Evolutionary conservation across 179 eudicot species (phyloP), one percentile per base, ranked within the genome.

Genomic region (Spinacia oleracea): DNA sequence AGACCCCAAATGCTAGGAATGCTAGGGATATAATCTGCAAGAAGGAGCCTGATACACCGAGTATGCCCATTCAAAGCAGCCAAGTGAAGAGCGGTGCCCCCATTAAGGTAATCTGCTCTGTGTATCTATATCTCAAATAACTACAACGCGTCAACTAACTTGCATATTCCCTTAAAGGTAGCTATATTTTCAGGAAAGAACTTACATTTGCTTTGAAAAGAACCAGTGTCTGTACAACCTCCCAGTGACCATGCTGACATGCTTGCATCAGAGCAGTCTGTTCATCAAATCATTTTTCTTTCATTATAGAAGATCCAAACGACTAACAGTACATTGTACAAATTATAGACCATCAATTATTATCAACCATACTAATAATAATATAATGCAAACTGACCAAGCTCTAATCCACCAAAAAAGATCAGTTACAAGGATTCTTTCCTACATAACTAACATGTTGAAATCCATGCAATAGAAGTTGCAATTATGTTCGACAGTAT

Each of bases 251-350:
- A 80, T 91, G 86, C 75, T 95, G 98, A 83, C 97, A 95, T 78
- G 97, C 98, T 93, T 95, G 98, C 98, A 95, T 93, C 88, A 95
- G 83, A 76, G 98, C 98, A 80, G 98, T 95, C 98, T 95, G 91
- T 81, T 53, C 18, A 76, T n/a, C 79, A 72, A 80, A 71, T 74
- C 14, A 48, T 59, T 69, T 23, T 69, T 69, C 45, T n/a, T 43
- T 77, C 66, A 60, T 20, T 21, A 55, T 12, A 50, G 58, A 74
- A 73, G 62, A 48, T 48, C 18, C 5, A 62, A 74, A 72, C 15
- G 58, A 53, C 7, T 53, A 53, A 53, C 23, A 12, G 48, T 15
- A 50, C 63, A 72, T 51, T 32, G 27, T 15, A 71, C 23, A 73
- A 78, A 58, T 42, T 65, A 12, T 42, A 74, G 20, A 16, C 60